A percentile compares a stretch with the other conserved stretches of the same genome.
These are phyloP conservation scores for Zea luxurians DNA, from an alignment of 176 grass and related monocot species.

Conservation along the genomic window DNA sequence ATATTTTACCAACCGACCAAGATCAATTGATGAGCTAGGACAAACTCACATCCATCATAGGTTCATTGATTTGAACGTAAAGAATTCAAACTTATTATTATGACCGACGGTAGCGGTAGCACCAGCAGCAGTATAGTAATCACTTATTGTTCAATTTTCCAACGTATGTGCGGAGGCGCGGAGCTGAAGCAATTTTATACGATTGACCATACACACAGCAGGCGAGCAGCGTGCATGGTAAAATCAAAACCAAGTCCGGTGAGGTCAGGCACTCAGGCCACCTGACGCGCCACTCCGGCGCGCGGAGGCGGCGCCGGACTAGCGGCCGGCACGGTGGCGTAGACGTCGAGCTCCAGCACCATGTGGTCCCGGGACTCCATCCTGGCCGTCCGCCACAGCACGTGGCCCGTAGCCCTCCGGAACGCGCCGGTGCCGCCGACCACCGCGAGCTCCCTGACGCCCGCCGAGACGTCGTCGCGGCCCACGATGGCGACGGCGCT, in stretches of 20 bases:
- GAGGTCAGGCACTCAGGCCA: background rate
- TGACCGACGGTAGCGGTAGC: too few relatives aligned
- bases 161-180: too few relatives aligned
- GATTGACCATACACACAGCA: background rate
- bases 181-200: background rate
- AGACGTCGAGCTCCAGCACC: constrained; percentile 48
- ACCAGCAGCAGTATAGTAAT: too few relatives aligned
- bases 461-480: constrained; percentile 7
- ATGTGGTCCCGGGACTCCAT: constrained; percentile 39
- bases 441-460: constrained; percentile 42
- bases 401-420: constrained; percentile 37
- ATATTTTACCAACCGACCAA: too few relatives aligned
- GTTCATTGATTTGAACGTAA: too few relatives aligned
- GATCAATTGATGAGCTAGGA: too few relatives aligned
- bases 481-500: constrained; percentile 43
- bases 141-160: too few relatives aligned
- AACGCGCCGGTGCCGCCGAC: constrained; percentile 50
- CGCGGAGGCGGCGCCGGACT: background rate
- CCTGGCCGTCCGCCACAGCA: constrained; percentile 41
- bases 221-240: background rate
- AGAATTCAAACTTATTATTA: too few relatives aligned
- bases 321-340: constrained; percentile 38
- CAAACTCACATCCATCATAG: too few relatives aligned
- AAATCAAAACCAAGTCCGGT: background rate
- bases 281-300: background rate